These are phyloP conservation scores for Aquilaria malaccensis DNA, from an alignment of 345 rosid genomes.

Conservation along the genomic window DNA sequence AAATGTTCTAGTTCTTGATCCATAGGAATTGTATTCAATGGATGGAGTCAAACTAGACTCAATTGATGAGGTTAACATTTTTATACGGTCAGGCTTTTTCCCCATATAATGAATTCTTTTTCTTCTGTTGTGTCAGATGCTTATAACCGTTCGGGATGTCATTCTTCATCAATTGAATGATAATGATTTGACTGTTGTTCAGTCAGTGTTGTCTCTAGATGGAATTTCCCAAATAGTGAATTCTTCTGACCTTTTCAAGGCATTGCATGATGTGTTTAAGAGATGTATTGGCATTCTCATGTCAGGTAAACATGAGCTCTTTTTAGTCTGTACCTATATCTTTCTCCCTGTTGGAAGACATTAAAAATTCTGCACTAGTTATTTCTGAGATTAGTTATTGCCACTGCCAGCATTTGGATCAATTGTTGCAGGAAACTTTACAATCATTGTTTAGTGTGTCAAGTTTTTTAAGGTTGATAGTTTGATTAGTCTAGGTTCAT, in stretches of 20 bases:
- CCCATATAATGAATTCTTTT: neutral
- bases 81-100: neutral
- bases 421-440: too few species aligned
- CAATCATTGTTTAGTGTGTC: too few species aligned
- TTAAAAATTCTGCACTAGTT: too few species aligned
- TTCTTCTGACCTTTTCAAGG: slow-evolving; percentile 49
- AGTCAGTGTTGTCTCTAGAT: slow-evolving; percentile 59
- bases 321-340: neutral
- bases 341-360: neutral
- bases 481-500: too few species aligned
- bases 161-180: slow-evolving; percentile 66
- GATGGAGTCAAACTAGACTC: too few species aligned
- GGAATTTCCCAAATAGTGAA: slow-evolving; percentile 46
- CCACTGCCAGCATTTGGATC: too few species aligned
- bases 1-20: too few species aligned
- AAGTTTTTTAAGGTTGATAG: too few species aligned
- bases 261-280: slow-evolving; percentile 40
- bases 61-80: too few species aligned
- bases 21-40: too few species aligned
- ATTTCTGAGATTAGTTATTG: too few species aligned
- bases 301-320: slow-evolving; percentile 41
- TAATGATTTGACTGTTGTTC: slow-evolving; percentile 74
- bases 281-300: slow-evolving; percentile 41
- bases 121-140: slow-evolving; percentile 39
- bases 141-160: slow-evolving; percentile 57